phyloP scores from a whole-genome alignment of 352 stramenopile genomes.

The Thalassiosira tumida region DNA sequence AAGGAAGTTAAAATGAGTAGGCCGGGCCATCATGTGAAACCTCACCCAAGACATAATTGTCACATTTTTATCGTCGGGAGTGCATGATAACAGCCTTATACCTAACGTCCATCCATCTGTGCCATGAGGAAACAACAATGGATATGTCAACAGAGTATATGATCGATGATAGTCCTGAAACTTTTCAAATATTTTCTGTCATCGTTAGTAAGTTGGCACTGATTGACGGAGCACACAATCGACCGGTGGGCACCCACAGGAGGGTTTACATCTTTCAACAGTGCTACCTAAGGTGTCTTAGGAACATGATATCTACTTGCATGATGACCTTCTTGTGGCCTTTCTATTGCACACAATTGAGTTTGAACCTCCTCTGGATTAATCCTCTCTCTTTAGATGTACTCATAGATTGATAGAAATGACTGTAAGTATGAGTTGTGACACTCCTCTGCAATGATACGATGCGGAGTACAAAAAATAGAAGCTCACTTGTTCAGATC shows the following conservation, averaged over 20 bases:
- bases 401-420: slow-evolving; percentile 1
- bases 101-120: slow-evolving; percentile 56
- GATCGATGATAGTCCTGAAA: slow-evolving; percentile 47
- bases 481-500: not conserved
- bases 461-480: not conserved
- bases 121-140: slow-evolving; percentile 52
- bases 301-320: slow-evolving; percentile 12
- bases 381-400: not conserved
- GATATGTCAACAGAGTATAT: slow-evolving; percentile 45
- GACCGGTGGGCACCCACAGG: not conserved
- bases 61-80: not conserved
- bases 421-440: not conserved
- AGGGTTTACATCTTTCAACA: not conserved
- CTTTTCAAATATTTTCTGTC: not conserved
- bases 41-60: slow-evolving; percentile 14
- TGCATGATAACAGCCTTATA: not conserved
- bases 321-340: not conserved
- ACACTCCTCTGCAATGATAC: not conserved
- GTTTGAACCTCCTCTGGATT: not conserved
- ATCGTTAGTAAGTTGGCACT: not conserved
- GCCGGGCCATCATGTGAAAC: slow-evolving; percentile 21
- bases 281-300: not conserved
- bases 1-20: slow-evolving; percentile 24
- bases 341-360: not conserved
- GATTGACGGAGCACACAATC: not conserved